Base-by-base conservation (phyloP, 2,329 filamentous ascomycete genomes). In the Zymoseptoria passerinii region DNA sequence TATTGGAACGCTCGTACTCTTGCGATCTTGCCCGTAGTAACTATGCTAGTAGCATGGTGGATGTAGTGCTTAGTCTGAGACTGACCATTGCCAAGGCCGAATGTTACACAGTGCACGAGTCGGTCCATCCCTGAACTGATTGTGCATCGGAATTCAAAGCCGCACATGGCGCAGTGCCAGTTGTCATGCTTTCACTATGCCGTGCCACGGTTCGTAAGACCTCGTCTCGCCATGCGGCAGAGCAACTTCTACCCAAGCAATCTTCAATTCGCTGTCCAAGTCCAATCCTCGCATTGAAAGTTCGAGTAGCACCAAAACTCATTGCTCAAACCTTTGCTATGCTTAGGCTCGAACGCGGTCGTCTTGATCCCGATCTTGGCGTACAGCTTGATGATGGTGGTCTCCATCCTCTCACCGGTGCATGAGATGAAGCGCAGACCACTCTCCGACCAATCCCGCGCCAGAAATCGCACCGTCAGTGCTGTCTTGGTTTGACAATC, bases 401-500 rank as follows among this genome's bases (percentile, higher is more conserved):
- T 62, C 59, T 83, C 80, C 87, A 92, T 89, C 52, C 88, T 80
- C 74, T 92, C 89, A 58, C 89, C 89, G 0, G 89, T 94, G 72
- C 86, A 89, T 28, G 88, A 77, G 54, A 92, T 81, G 55, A 91
- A 68, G 20, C 65, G 69, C 9, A 73, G 62, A 6, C 62, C 64
- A 28, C 57, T 54, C 23, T 55, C 40, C 10, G 58, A 66, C 75
- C 76, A 80, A 8, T 66, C 72, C 51, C 81, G 86, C 27, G 83
- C 78, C 50, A 92, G 78, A 85, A 85, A 92, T n/a, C 86, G 82
- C 18, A 86, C 82, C 1, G 89, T 91, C 66, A 92, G 73, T 8
- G 89, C 88, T 61, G 83, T 87, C 77, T 90, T 91, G 0, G 87
- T 90, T 71, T 92, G 88, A 70, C 89, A 92, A 68, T 92, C 88